Conservation (phyloP, 2,329 filamentous ascomycete species). For the Penicillium crustosum region DNA sequence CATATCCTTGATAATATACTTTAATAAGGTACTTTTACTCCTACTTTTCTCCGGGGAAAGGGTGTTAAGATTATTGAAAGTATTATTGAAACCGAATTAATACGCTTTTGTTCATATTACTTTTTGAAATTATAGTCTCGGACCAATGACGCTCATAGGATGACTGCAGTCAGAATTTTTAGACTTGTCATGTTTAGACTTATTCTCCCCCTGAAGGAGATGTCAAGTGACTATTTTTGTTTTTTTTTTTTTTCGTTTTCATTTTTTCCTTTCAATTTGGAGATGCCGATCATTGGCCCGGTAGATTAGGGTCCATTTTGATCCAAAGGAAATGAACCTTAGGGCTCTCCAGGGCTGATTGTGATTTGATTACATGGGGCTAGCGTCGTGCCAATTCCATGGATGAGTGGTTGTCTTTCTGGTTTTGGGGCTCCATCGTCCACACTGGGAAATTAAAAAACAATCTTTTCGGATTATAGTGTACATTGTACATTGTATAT, state of each 20-base stretch:
- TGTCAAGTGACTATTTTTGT: slow-evolving; percentile 8
- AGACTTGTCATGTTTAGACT: slow-evolving; percentile 17
- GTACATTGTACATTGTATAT: background rate
- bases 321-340: slow-evolving; percentile 8
- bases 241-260: background rate
- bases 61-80: background rate
- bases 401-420: slow-evolving; percentile 9
- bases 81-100: background rate
- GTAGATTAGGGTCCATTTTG: slow-evolving; percentile 1
- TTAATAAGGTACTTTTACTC: background rate
- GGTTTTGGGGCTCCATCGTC: background rate
- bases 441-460: slow-evolving; percentile 9
- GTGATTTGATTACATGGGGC: slow-evolving; percentile 26
- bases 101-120: background rate
- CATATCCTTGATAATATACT: background rate
- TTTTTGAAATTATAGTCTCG: background rate
- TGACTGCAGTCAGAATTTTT: slow-evolving; percentile 10
- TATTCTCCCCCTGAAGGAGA: slow-evolving; percentile 9
- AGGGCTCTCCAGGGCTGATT: slow-evolving; percentile 10
- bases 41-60: background rate
- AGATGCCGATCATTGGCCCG: slow-evolving; percentile 9
- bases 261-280: background rate
- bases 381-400: slow-evolving; percentile 27
- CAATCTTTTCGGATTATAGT: background rate
- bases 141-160: background rate